A percentile compares a stretch with the other conserved stretches of the same genome.
phyloP scores from a whole-genome alignment of 2,329 filamentous ascomycete genomes.

The Zalaria obscura region DNA sequence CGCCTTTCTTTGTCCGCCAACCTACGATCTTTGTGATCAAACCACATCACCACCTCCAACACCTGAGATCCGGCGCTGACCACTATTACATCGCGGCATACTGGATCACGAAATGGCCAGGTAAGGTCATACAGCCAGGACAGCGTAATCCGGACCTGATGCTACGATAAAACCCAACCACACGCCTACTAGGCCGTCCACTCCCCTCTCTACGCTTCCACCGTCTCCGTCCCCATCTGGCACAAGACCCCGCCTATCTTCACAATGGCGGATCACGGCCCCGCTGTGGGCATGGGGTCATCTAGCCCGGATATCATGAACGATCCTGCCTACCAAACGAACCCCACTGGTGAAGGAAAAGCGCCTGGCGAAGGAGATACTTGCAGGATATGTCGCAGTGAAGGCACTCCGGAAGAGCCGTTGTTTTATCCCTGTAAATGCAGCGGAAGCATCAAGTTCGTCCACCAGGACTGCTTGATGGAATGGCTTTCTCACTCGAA shows the following conservation, averaged over 20 bases:
- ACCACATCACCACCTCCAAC: no score
- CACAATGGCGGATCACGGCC: constrained; percentile 1
- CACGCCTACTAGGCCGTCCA: no score
- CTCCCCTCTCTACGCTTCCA: no score
- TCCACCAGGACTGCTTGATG: constrained; percentile 96
- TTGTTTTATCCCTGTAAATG: constrained; percentile 98
- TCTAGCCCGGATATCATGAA: constrained; percentile 39
- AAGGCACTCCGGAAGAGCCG: constrained; percentile 67
- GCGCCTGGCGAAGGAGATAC: constrained; percentile 49
- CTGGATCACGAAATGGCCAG: no score
- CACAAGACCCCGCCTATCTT: neutral
- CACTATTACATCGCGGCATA: no score
- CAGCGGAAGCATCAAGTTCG: constrained; percentile 95
- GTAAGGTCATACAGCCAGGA: no score
- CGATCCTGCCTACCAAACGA: constrained; percentile 31
- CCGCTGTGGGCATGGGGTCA: neutral
- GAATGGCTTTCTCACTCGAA: constrained; percentile 98
- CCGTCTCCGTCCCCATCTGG: neutral
- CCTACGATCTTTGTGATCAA: no score
- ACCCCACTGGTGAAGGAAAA: constrained; percentile 11
- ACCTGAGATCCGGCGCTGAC: no score
- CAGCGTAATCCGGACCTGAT: no score
- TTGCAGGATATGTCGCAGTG: constrained; percentile 93
- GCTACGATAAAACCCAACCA: no score
- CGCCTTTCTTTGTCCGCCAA: no score